Evolutionary conservation across 148 eudicot genomes (phyloP), one percentile per base, ranked within the genome.

Genomic region (Silene uniflora): DNA sequence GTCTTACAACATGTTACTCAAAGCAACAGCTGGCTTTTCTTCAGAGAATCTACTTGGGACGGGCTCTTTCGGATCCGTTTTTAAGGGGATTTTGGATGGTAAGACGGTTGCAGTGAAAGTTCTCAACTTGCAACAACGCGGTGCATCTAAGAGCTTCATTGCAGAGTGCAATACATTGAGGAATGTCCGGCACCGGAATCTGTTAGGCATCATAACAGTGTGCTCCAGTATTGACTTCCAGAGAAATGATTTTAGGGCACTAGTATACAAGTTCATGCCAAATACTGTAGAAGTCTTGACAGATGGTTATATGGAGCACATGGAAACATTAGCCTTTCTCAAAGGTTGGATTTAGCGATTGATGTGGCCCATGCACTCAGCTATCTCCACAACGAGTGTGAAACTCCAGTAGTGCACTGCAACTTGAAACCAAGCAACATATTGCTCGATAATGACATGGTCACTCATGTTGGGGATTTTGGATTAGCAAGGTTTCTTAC

Each of bases 81-180:
- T 47, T 12, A 47, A 47, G 54, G 54, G 54, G 13, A 47, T 47
- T 47, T 47, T 82, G 3, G 73, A 77, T 39, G 78, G 67, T 19
- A 59, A 58, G 46, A n/a, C 70, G 0, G 19, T 78, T 44, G 84
- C 84, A n/a, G 73, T 74, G 16, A 82, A 82, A 70, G 84, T 82
- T 63, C 73, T 82, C 58, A 69, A 78, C 47, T 72, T 82, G 75
- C 68, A 78, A 70, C 42, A 56, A 2, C 78, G 8, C 56, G 75
- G 76, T 74, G 78, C 78, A 3, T 21, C 23, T 0, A 78, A 70
- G 73, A 82, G 84, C 47, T 82, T 82, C 71, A 71, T 74, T 67
- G 80, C 75, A 63, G 84, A 82, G 67, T 82, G 84, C 47, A 25
- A 73, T 9, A 81, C 75, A 0, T 82, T 81, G 72, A 81, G 78